Evolutionary conservation across 2,329 filamentous ascomycete species (phyloP), one percentile per base, ranked within the genome.

Genomic region (Botrytis aclada): DNA sequence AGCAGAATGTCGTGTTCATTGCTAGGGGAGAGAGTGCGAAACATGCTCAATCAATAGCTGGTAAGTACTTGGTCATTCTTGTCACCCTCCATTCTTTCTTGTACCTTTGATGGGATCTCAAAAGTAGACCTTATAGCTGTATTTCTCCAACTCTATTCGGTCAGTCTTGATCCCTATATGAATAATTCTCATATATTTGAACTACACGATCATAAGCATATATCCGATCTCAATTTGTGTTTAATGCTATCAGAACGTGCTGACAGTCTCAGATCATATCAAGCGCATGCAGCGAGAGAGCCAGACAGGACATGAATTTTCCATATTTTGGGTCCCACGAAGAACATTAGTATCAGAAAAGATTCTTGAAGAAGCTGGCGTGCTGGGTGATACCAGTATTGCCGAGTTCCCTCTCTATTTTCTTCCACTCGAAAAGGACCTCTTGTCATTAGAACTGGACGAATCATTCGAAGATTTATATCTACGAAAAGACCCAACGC

Each of bases 1-100:
- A 98, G 84, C 91, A 93, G 80, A 99, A 98, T 86, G 90, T 99
- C 75, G 89, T 99, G 77, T 99, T 98, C 84, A 89, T 99, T 77
- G 93, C 94, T 29, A 89, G 95, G 80, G 95, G 94, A 75, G 96
- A 98, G 84, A 95, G 93, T 82, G 91, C 93, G 72, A 92, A 89
- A 76, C 92, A 96, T 80, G 92, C 95, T 71, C 90, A 94, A 81
- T 87, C 89, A 73, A 95, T 98, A 85, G 94, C 96, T 84, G 93
- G 96, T 98, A 88, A 71, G 80, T 80, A 12, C 51, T 69, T 32
- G 34, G 43, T 81, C 82, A 34, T 67, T 75, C 37, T 43, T 16
- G 14, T 16, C 20, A 45, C 39, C n/a, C 5, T 71, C 20, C 62
- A 29, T 56, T 43, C 39, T 71, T 25, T 41, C 37, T 51, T 29